Conservation (phyloP, 148 eudicot species). For the Fallopia convolvulus region DNA sequence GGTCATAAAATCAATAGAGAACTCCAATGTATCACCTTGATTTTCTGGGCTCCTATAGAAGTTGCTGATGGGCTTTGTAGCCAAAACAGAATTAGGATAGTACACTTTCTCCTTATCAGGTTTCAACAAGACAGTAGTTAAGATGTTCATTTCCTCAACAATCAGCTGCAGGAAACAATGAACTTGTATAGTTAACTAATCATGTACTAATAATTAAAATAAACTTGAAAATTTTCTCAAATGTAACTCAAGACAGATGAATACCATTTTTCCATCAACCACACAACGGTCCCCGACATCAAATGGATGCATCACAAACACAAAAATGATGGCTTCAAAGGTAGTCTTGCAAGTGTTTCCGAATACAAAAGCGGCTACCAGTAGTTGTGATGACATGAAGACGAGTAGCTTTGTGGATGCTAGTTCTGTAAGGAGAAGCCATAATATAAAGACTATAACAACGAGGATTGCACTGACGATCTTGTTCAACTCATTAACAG, state of each 20-base stretch:
- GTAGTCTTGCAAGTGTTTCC: slow-evolving; percentile 76
- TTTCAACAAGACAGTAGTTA: slow-evolving; percentile 53
- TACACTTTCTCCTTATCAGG: slow-evolving; percentile 53
- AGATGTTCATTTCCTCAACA: slow-evolving; percentile 75
- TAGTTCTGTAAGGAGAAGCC: slow-evolving; percentile 60
- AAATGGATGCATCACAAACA: slow-evolving; percentile 76
- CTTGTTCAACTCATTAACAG: slow-evolving; percentile 59
- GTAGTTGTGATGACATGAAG: slow-evolving; percentile 62
- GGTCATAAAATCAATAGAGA: slow-evolving; percentile 51
- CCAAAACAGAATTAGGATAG: slow-evolving; percentile 54
- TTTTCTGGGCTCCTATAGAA: slow-evolving; percentile 60
- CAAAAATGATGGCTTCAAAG: slow-evolving; percentile 73
- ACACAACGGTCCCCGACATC: slow-evolving; percentile 78
- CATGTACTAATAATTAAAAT: no score
- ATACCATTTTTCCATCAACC: slow-evolving; percentile 56
- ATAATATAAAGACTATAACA: slow-evolving; percentile 33
- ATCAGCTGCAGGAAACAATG: slow-evolving; percentile 34
- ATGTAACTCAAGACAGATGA: neutral
- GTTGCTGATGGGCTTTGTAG: slow-evolving; percentile 60
- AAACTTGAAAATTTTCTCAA: neutral
- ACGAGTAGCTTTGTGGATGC: slow-evolving; percentile 50
- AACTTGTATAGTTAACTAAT: neutral
- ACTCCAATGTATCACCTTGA: slow-evolving; percentile 52
- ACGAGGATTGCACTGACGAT: slow-evolving; percentile 42
- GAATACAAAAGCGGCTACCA: slow-evolving; percentile 62